phyloP scores from a whole-genome alignment of 768 basidiomycete genomes.

The Pleurotus salmoneostramineus region DNA sequence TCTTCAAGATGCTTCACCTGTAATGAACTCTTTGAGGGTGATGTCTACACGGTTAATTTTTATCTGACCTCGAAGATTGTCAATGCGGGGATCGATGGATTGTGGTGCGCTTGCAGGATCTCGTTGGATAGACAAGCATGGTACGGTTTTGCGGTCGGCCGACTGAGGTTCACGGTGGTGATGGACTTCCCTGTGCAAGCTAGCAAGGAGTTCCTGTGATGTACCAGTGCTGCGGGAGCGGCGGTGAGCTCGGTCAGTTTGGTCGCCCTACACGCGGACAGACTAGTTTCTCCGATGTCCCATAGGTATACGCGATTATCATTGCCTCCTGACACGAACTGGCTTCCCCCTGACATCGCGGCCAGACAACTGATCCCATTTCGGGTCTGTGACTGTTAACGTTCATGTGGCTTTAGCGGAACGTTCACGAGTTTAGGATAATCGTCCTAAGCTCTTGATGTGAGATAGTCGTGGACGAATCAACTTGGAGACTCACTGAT shows the following conservation, averaged over 20 bases:
- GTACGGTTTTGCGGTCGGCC: conserved; percentile 21
- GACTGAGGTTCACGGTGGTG: conserved; percentile 32
- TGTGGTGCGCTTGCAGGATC: conserved; percentile 41
- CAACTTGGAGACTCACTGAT: neutral
- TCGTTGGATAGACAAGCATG: conserved; percentile 30
- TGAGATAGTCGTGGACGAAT: too few species aligned
- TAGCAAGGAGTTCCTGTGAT: conserved; percentile 29
- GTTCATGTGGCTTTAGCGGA: conserved; percentile 23
- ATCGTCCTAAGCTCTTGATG: conserved; percentile 14
- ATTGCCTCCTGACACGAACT: conserved; percentile 46
- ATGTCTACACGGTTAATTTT: neutral
- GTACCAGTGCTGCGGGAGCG: conserved; percentile 35
- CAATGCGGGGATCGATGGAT: conserved; percentile 37
- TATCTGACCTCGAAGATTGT: conserved; percentile 40
- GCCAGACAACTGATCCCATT: conserved; percentile 37
- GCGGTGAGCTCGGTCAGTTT: conserved; percentile 16
- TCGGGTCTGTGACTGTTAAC: neutral
- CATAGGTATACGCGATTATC: conserved; percentile 41
- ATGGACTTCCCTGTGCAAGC: conserved; percentile 30
- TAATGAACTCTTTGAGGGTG: conserved; percentile 11
- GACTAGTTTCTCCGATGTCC: conserved; percentile 24
- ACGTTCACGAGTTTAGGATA: conserved; percentile 26
- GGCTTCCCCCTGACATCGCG: conserved; percentile 25
- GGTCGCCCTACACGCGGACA: conserved; percentile 6
- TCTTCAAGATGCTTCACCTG: conserved; percentile 46